A percentile compares a stretch with the other conserved stretches of the same genome.
Conservation (phyloP, 306 rosid species). For the Hylodesmum podocarpum region DNA sequence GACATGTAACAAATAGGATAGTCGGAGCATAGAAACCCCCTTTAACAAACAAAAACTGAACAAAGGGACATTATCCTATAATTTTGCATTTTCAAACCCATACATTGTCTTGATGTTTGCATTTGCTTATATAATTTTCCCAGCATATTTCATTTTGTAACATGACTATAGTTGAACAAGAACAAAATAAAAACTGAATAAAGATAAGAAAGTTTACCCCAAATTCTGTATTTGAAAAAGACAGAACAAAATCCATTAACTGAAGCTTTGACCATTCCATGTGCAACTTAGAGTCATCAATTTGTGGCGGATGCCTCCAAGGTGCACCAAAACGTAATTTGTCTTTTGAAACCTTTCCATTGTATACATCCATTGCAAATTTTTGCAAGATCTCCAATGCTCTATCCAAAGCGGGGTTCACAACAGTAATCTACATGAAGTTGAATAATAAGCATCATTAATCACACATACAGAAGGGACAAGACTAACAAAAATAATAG, state of each 20-base stretch:
- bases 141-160: not conserved
- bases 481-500: slow-evolving; percentile 3
- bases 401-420: slow-evolving; percentile 92
- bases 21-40: not conserved
- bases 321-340: slow-evolving; percentile 90
- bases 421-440: slow-evolving; percentile 66
- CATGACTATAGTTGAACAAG: not conserved
- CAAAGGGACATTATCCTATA: not conserved
- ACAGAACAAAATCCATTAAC: slow-evolving; percentile 84
- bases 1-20: not conserved
- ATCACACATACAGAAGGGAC: slow-evolving; percentile 3
- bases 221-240: slow-evolving; percentile 71
- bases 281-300: slow-evolving; percentile 53
- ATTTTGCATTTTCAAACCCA: not conserved
- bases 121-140: not conserved
- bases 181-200: slow-evolving; percentile 7
- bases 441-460: slow-evolving; percentile 32
- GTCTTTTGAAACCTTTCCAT: slow-evolving; percentile 68
- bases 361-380: slow-evolving; percentile 63
- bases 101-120: not conserved
- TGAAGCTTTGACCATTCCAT: slow-evolving; percentile 87
- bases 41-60: not conserved
- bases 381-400: slow-evolving; percentile 75
- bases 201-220: slow-evolving; percentile 60
- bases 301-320: slow-evolving; percentile 93